Conservation (phyloP, 2,329 filamentous ascomycete genomes). For the Botrytis squamosa region DNA sequence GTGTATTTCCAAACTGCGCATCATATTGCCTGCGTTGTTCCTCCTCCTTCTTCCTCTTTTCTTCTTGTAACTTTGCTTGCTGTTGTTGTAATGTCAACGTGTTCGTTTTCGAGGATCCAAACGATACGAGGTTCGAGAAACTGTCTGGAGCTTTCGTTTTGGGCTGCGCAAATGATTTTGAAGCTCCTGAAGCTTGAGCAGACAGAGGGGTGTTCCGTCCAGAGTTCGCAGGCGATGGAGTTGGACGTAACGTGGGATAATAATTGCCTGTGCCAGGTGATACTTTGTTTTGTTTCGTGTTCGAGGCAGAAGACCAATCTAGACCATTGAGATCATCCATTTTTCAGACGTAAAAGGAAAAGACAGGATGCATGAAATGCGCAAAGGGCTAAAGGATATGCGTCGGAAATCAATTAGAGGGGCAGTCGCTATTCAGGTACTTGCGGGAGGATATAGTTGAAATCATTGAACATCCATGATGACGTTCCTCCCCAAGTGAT, state of each 20-base stretch:
- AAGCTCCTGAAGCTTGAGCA: constrained; percentile 43
- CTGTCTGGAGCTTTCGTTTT: constrained; percentile 59
- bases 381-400: neutral
- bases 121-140: constrained; percentile 73
- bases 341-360: constrained; percentile 28
- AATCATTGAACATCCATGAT: neutral
- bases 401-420: neutral
- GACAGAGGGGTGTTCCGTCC: constrained; percentile 55
- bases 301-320: constrained; percentile 52
- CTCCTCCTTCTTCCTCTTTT: constrained; percentile 70
- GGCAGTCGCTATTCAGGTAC: neutral
- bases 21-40: constrained; percentile 71
- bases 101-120: constrained; percentile 56
- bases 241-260: constrained; percentile 54
- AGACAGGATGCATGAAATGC: constrained; percentile 24
- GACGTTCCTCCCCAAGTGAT: neutral
- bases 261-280: constrained; percentile 45
- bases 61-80: constrained; percentile 63
- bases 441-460: neutral
- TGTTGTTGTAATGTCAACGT: constrained; percentile 78
- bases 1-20: constrained; percentile 71
- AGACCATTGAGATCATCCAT: constrained; percentile 65
- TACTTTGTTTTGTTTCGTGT: constrained; percentile 41
- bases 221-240: constrained; percentile 48
- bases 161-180: constrained; percentile 41